Evolutionary conservation across 1,139 yeast genomes (phyloP).

Genomic region (Kazachstania sp.): DNA sequence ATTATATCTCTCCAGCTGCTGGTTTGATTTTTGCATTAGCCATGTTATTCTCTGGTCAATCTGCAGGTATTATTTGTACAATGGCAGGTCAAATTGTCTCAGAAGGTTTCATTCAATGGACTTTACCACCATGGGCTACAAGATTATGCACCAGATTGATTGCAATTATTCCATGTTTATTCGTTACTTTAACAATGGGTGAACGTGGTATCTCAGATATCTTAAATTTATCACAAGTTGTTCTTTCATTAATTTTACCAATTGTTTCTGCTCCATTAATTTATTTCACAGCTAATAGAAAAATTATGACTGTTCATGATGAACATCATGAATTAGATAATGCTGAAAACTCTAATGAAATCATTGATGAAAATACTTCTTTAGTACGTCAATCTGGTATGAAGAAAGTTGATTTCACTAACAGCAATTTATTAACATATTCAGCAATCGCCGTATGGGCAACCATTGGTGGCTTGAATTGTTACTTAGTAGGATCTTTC

Average conservation of each 20-base stretch:
- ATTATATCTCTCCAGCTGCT: constrained; percentile 79
- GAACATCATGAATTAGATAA: constrained; percentile 6
- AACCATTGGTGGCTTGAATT: constrained; percentile 60
- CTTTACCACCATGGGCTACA: constrained; percentile 77
- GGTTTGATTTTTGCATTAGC: constrained; percentile 91
- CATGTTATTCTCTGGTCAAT: constrained; percentile 84
- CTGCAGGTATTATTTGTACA: constrained; percentile 97
- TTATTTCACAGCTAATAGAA: constrained; percentile 67
- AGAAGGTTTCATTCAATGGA: constrained; percentile 86
- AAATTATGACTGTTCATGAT: constrained; percentile 62
- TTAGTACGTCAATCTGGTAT: constrained; percentile 11
- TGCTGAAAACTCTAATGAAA: neutral
- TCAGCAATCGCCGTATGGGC: constrained; percentile 60
- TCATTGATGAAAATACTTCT: constrained; percentile 18
- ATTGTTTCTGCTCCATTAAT: constrained; percentile 85
- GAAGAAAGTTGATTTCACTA: constrained; percentile 49
- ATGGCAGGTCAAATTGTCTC: constrained; percentile 95
- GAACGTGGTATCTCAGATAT: constrained; percentile 77
- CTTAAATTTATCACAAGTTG: constrained; percentile 81
- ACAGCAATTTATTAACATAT: constrained; percentile 47
- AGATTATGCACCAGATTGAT: constrained; percentile 74
- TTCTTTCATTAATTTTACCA: constrained; percentile 74
- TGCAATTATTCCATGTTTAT: constrained; percentile 82
- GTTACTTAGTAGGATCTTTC: constrained; percentile 62
- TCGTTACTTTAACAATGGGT: constrained; percentile 71